A percentile compares a stretch with the other conserved stretches of the same genome.
These are phyloP conservation scores for Alnus glutinosa DNA, from an alignment of 306 rosid species.

Conservation along the genomic window DNA sequence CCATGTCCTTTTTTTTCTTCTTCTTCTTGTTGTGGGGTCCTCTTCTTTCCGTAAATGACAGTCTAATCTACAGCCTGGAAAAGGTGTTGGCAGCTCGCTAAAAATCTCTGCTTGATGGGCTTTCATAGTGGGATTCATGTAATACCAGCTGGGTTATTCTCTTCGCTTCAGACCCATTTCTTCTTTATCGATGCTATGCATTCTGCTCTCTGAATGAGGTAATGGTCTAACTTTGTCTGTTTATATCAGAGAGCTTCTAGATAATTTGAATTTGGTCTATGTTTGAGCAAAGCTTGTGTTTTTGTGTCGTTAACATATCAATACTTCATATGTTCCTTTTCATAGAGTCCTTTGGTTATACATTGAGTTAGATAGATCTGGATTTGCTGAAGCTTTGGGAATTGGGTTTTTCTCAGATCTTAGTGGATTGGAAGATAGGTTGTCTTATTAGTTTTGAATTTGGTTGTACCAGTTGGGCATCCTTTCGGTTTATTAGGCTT, in stretches of 20 bases:
- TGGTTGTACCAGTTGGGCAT: neutral
- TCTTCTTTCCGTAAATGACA: conserved; percentile 36
- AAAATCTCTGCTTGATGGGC: conserved; percentile 30
- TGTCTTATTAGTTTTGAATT: conserved; percentile 8
- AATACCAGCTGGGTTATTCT: conserved; percentile 25
- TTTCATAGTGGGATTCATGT: conserved; percentile 30
- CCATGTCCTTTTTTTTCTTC: conserved; percentile 7
- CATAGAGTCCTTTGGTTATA: neutral
- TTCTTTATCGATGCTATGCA: conserved; percentile 8
- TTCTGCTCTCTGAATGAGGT: conserved; percentile 30
- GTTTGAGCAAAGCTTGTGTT: conserved; percentile 21
- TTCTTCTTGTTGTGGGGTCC: conserved; percentile 37
- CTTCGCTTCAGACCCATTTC: conserved; percentile 29
- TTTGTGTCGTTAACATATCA: conserved; percentile 6
- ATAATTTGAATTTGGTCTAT: conserved; percentile 10
- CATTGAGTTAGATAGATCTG: conserved; percentile 34
- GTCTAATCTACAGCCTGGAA: conserved; percentile 64
- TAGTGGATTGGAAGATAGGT: conserved; percentile 13
- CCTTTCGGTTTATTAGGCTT: conserved; percentile 2
- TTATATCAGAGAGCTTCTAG: conserved; percentile 18
- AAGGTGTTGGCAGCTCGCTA: conserved; percentile 34
- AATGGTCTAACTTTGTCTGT: conserved; percentile 20
- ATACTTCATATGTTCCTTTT: neutral
- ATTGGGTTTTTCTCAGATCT: conserved; percentile 26
- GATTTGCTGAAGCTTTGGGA: conserved; percentile 12